phyloP scores from a whole-genome alignment of 805 yeast species.

The Kazachstania bromeliacearum region DNA sequence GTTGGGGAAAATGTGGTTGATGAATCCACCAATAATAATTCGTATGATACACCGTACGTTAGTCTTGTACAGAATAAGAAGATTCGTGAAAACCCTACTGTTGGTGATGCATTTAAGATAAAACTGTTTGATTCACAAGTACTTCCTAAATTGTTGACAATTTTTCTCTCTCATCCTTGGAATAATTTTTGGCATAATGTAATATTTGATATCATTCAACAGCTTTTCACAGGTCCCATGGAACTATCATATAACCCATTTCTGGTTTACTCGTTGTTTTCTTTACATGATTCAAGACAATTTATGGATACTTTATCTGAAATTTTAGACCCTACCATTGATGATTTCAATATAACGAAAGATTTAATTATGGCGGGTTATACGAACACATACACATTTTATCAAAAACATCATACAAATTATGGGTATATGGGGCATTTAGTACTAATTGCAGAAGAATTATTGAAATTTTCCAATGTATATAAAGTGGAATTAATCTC shows the following conservation, averaged over 20 bases:
- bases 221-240: slow-evolving; percentile 78
- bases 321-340: slow-evolving; percentile 24
- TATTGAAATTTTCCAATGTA: slow-evolving; percentile 65
- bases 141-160: slow-evolving; percentile 53
- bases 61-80: slow-evolving; percentile 32
- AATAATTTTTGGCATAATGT: slow-evolving; percentile 95
- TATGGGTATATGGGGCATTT: slow-evolving; percentile 97
- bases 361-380: slow-evolving; percentile 56
- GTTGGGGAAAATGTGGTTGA: slow-evolving; percentile 2
- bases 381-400: slow-evolving; percentile 46
- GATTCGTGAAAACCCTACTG: slow-evolving; percentile 52
- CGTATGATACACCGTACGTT: slow-evolving; percentile 29
- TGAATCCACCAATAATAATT: slow-evolving; percentile 22
- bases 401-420: slow-evolving; percentile 50
- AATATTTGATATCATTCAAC: slow-evolving; percentile 93
- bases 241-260: slow-evolving; percentile 79
- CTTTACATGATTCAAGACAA: slow-evolving; percentile 12
- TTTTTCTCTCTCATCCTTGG: slow-evolving; percentile 88
- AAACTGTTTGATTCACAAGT: slow-evolving; percentile 68
- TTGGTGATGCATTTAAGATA: slow-evolving; percentile 83
- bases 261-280: slow-evolving; percentile 37
- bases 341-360: slow-evolving; percentile 50
- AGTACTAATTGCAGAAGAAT: slow-evolving; percentile 88
- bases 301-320: slow-evolving; percentile 5
- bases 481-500: slow-evolving; percentile 30